Base-by-base conservation (phyloP, 371 early-diverging fungal genomes). In the Blyttiomyces sp. region DNA sequence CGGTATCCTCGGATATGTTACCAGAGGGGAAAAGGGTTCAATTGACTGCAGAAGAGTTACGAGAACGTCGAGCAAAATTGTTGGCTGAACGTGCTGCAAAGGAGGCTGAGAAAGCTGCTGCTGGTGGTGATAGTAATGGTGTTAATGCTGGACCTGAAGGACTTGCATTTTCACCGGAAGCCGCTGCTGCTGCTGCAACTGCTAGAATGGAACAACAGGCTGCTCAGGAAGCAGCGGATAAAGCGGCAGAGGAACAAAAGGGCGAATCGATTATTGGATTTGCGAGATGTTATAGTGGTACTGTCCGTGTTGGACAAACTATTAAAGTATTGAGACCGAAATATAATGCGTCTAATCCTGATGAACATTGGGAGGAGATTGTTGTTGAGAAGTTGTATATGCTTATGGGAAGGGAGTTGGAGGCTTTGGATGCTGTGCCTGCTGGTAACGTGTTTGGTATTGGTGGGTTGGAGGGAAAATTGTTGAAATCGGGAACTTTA, bases 391-490 rank as follows among this genome's bases (percentile, higher is more conserved):
- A 77, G 19, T 70, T 98, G 36, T 98, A 90, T 54, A 69, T 98
- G 73, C 83, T 96, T 68, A 98, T 98, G 98, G 97, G 99, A 6
- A 84, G 94, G 33, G 96, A 97, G 35, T 69, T 98, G 50, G 84
- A 89, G 57, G 80, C 77, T 1, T 64, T 97, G 59, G 76, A 84
- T 11, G 83, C 88, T 58, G 97, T 96, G 0, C 86, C 88, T 0
- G 95, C 98, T 2, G 99, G 99, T 16, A 94, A 93, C 65, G 88
- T 98, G 0, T 95, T 96, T 81, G 99, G 94, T 31, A 92, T 98
- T 61, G 88, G 88, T 34, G 96, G 96, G 0, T 64, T 93, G n/a
- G 92, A 88, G 5, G 54, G 49, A 23, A 44, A 87, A 57, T 81
- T 96, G 13, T 74, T 96, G 42, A 97, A 96, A 70, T 89, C 88